Percentiles rank a stretch among this genome's conserved stretches.
Conservation (phyloP, 1,139 yeast species). For the Geotrichum restrictum region DNA sequence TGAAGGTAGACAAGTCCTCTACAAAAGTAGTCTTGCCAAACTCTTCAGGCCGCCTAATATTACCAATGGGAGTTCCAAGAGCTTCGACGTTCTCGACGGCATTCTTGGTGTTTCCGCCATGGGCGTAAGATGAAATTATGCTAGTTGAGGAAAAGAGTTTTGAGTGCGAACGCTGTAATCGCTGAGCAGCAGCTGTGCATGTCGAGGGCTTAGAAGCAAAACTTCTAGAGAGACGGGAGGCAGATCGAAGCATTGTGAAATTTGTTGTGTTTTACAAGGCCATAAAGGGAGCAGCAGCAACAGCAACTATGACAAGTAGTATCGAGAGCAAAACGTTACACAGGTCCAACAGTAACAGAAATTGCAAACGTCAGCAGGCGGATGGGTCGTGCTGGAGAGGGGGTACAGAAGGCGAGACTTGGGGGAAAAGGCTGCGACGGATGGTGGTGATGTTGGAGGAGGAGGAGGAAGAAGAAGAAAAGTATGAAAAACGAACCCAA, state of each 20-base stretch:
- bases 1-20: constrained; percentile 35
- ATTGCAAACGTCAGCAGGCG: neutral
- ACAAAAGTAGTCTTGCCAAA: constrained; percentile 37
- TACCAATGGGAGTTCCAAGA: constrained; percentile 36
- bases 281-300: neutral
- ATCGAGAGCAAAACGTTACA: neutral
- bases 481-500: neutral
- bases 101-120: constrained; percentile 20
- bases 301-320: neutral
- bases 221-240: constrained; percentile 16
- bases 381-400: neutral
- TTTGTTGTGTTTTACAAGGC: neutral
- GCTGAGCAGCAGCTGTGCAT: constrained; percentile 13
- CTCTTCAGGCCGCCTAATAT: constrained; percentile 33
- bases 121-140: constrained; percentile 17
- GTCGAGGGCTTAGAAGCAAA: neutral
- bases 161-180: constrained; percentile 11
- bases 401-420: neutral
- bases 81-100: constrained; percentile 28
- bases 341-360: neutral
- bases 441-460: neutral
- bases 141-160: constrained; percentile 15
- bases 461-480: neutral
- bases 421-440: neutral
- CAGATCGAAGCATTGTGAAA: constrained; percentile 17